These are phyloP conservation scores for Aspergillus aculeatinus DNA, from an alignment of 2,329 filamentous ascomycete species.

Conservation along the genomic window DNA sequence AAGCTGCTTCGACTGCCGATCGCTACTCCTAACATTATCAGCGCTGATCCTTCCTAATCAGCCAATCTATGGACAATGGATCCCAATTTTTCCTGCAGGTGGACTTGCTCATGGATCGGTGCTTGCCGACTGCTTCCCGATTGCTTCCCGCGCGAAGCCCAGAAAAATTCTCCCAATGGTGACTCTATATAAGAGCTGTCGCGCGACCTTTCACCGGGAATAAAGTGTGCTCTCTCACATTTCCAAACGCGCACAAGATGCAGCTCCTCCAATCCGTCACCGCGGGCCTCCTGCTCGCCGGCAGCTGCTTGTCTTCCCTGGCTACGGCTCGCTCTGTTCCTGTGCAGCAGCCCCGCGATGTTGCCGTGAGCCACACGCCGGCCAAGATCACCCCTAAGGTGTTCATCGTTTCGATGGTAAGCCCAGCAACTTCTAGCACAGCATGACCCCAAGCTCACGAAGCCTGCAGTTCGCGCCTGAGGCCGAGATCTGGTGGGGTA, in stretches of 20 bases:
- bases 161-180: not conserved
- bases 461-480: slow-evolving; percentile 59
- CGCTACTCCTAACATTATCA: not conserved
- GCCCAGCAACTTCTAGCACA: slow-evolving; percentile 1
- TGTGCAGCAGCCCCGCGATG: not conserved
- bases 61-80: not conserved
- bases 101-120: not conserved
- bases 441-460: not conserved
- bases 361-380: not conserved
- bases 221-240: not conserved
- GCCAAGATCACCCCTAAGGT: slow-evolving; percentile 40
- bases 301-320: slow-evolving; percentile 14
- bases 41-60: slow-evolving; percentile 1
- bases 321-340: slow-evolving; percentile 3
- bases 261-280: slow-evolving; percentile 17
- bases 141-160: not conserved
- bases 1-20: not conserved
- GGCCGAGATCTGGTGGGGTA: slow-evolving; percentile 61
- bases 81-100: not conserved
- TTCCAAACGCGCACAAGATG: slow-evolving; percentile 7
- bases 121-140: not conserved
- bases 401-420: slow-evolving; percentile 45
- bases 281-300: slow-evolving; percentile 15
- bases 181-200: not conserved
- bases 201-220: not conserved